These are phyloP conservation scores for Cryptococcus sp. DNA, from an alignment of 1,284 basidiomycete species.

Conservation along the genomic window DNA sequence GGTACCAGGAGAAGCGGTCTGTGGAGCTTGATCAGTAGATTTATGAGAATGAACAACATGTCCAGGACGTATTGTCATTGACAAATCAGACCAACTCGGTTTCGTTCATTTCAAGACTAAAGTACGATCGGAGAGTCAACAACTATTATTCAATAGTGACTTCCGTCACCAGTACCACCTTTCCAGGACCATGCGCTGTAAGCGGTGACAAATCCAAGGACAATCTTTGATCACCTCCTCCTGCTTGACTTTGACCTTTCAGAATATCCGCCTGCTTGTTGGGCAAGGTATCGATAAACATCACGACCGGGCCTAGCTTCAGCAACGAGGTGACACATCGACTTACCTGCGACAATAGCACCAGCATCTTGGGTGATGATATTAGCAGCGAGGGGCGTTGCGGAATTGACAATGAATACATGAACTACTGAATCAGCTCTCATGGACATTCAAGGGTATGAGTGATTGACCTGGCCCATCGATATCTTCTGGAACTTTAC, in stretches of 20 bases:
- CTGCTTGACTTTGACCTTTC: not conserved
- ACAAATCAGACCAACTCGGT: no score
- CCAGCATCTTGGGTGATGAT: conserved; percentile 59
- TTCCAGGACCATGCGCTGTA: not conserved
- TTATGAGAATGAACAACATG: no score
- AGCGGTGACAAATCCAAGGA: not conserved
- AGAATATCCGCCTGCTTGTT: conserved; percentile 1
- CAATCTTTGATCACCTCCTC: not conserved
- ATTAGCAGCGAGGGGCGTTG: conserved; percentile 58
- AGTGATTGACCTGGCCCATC: conserved; percentile 16
- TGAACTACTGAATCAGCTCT: no score
- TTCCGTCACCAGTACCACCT: not conserved
- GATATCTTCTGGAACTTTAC: conserved; percentile 15
- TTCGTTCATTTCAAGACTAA: no score
- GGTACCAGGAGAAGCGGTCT: conserved; percentile 30
- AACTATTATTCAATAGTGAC: not conserved
- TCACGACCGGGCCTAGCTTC: conserved; percentile 3
- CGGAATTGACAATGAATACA: conserved; percentile 63
- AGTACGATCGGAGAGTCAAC: no score
- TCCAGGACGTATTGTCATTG: no score
- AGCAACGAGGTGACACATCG: not conserved
- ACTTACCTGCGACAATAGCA: conserved; percentile 59
- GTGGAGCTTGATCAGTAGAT: conserved; percentile 12
- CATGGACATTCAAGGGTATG: no score
- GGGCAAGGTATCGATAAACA: conserved; percentile 12